Base-by-base conservation (phyloP, 345 rosid genomes). In the Durio zibethinus region DNA sequence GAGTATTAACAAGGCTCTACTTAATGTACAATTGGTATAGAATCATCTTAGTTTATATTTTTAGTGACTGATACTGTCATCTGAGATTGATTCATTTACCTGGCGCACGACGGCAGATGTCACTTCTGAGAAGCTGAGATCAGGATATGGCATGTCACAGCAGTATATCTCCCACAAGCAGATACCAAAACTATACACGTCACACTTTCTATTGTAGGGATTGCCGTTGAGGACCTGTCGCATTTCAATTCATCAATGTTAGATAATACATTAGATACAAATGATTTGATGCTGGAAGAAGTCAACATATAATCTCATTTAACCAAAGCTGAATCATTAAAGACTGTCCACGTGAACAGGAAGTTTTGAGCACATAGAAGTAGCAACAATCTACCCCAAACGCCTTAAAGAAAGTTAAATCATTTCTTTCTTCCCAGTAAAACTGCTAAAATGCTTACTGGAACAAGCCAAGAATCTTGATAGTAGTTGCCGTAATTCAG, bases 101-200 rank as follows among this genome's bases (percentile, higher is more conserved):
- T 96, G 98, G 71, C 93, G 97, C 84, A 93, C 98, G 33, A 93
- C 98, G 31, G 97, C 99, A 10, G 98, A 92, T 61, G 99, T 93
- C 70, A 96, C 91, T 86, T 96, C 99, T 4, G 99, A 87, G 83
- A 96, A 96, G 80, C 99, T 96, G 77, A 93, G 99, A 77, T 96
- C 98, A 11, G 97, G 94, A 80, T 96, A 93, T 33, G 99, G 99
- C 98, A 96, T 96, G 88, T 96, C 99, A 76, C 99, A 93, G 78
- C 98, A 96, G 85, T 96, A 96, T 38, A 93, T 93, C 90, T 96
- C 97, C 98, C 99, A 96, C 65, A 96, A 80, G 82, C 99, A 96
- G 82, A 96, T 96, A 29, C 99, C 97, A 4, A 96, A 96, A 83
- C 99, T 93, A 81, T 96, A 96, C 69, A 96, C 99, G 75, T 96